These are phyloP conservation scores for Ophiostoma tasmaniense DNA, from an alignment of 2,329 filamentous ascomycete species.

Conservation along the genomic window DNA sequence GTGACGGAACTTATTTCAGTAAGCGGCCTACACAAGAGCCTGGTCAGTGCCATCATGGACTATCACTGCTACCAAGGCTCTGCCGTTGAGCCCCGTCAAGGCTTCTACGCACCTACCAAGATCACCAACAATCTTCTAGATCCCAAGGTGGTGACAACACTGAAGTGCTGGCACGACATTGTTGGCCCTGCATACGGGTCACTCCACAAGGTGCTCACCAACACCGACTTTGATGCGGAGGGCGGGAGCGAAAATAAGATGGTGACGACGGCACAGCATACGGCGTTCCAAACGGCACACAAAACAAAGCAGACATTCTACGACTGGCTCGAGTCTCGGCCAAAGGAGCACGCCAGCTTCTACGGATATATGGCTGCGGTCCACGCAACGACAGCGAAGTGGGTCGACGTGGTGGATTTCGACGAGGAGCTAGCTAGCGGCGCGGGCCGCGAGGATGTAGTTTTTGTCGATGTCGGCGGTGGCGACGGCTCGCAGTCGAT, in stretches of 20 bases:
- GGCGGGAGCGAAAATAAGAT: neutral
- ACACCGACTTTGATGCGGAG: neutral
- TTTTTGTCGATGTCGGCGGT: neutral
- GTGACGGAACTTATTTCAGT: neutral
- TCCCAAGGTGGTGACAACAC: neutral
- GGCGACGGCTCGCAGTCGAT: neutral
- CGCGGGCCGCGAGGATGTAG: neutral
- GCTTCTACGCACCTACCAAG: neutral
- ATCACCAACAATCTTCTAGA: neutral
- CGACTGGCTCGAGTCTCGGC: neutral
- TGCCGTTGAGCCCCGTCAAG: neutral
- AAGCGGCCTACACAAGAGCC: neutral
- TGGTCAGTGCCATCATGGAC: neutral
- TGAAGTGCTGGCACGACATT: neutral
- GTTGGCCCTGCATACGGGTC: neutral
- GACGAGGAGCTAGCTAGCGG: neutral
- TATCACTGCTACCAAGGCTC: neutral
- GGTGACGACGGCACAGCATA: neutral
- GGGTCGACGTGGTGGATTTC: neutral
- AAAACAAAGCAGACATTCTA: neutral
- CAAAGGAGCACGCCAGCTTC: neutral
- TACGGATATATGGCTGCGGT: neutral
- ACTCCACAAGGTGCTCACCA: neutral
- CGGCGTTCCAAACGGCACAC: neutral
- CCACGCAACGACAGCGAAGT: neutral